Percentiles rank a stretch among this genome's conserved stretches.
Evolutionary conservation across 371 early-diverging fungal species (phyloP).

Genomic region (Mucor circinelloides): DNA sequence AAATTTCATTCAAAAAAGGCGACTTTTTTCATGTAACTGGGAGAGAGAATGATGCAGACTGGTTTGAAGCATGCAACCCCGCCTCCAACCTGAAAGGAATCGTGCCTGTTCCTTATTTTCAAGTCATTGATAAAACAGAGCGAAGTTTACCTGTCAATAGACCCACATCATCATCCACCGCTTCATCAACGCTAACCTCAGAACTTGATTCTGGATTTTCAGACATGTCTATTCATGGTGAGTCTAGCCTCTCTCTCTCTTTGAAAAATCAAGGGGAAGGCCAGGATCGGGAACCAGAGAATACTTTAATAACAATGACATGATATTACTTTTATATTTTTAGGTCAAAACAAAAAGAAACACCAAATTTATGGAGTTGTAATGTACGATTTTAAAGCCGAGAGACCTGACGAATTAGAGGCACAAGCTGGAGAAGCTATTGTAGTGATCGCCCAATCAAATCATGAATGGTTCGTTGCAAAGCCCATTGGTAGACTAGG

Average conservation of each 20-base stretch:
- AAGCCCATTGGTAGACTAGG: constrained; percentile 70
- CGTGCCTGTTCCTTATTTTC: constrained; percentile 84
- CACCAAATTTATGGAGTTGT: constrained; percentile 72
- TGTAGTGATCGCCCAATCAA: constrained; percentile 79
- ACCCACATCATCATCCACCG: constrained; percentile 24
- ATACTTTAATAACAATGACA: constrained; percentile 1
- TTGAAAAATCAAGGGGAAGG: neutral
- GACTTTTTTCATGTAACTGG: constrained; percentile 92
- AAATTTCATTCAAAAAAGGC: constrained; percentile 81
- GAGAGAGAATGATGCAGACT: constrained; percentile 72
- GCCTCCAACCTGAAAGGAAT: constrained; percentile 75
- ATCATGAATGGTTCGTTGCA: constrained; percentile 83
- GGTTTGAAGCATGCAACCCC: constrained; percentile 89
- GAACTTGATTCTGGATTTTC: constrained; percentile 34
- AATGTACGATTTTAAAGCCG: constrained; percentile 77
- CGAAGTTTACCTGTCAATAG: constrained; percentile 21
- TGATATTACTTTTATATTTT: neutral
- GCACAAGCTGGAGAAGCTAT: constrained; percentile 75
- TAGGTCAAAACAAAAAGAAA: constrained; percentile 20
- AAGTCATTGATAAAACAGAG: constrained; percentile 66
- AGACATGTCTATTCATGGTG: constrained; percentile 25
- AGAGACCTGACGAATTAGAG: constrained; percentile 77
- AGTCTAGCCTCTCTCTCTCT: neutral
- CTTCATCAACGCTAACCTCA: constrained; percentile 17
- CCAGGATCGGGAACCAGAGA: neutral